Evolutionary conservation across 2,329 filamentous ascomycete genomes (phyloP), one percentile per base, ranked within the genome.

Genomic region (Colletotrichum sp.): DNA sequence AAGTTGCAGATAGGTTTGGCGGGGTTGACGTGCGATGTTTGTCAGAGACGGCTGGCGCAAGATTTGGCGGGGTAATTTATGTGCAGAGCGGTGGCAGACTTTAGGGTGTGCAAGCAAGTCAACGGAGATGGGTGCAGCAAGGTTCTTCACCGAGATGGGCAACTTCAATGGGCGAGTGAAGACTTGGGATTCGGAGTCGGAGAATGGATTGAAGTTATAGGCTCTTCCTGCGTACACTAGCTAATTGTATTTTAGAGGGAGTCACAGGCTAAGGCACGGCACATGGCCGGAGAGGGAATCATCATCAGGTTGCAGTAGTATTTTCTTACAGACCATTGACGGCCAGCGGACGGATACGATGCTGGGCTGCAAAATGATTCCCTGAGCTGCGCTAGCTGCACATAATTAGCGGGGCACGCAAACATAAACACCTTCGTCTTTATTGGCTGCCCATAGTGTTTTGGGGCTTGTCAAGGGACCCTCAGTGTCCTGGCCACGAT

Each of bases 21-120:
- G 76, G 72, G 72, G 76, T 76, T 59, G 57, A 72, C 59, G 69
- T 78, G 69, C 69, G 67, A 78, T 77, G 70, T 70, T 76, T 76
- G 32, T 44, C 39, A 36, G 55, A 36, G n/a, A 36, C 28, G 8
- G 60, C 21, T 44, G 69, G 57, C 64, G 69, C 69, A 68, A 70
- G 32, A 44, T 39, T 60, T 75, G 71, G 74, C 71, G 71, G 74
- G 74, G 74, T 76, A 76, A 44, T 62, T 67, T n/a, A 52, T 68
- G 69, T 68, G 69, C 55, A 32, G 24, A 63, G 70, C 55, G 55
- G 73, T 60, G 62, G 59, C 28, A 67, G 73, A 68, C 67, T 72
- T 68, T 63, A 36, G 39, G 12, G 57, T 32, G 26, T 68, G 69
- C 49, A 28, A 57, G 44, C 28, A 52, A 60, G 36, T 26, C n/a